Percentiles rank a stretch among this genome's conserved stretches.
Evolutionary conservation across 176 grass and related monocot species (phyloP).

Genomic region (Saccharum officinarum): DNA sequence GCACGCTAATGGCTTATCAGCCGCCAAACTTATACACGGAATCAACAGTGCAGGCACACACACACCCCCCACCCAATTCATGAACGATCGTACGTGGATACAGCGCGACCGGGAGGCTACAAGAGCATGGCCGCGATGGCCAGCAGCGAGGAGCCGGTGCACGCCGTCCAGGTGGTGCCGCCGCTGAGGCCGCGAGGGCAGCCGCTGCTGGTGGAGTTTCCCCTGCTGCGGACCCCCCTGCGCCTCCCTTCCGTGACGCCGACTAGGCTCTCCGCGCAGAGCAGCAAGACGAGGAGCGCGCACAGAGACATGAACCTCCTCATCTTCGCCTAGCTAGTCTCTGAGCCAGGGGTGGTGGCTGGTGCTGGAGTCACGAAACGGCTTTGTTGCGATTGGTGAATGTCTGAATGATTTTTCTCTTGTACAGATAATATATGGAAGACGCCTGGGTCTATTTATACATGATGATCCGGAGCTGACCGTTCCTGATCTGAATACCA

Average conservation of each 20-base stretch:
- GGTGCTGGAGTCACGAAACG: background rate
- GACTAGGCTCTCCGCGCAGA: slow-evolving; percentile 17
- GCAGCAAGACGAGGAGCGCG: slow-evolving; percentile 8
- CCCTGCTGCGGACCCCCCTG: background rate
- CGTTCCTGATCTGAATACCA: no score
- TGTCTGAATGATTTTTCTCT: background rate
- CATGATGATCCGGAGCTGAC: no score
- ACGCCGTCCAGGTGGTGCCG: slow-evolving; percentile 31
- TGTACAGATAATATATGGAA: no score
- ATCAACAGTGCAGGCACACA: no score
- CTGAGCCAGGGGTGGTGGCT: no score
- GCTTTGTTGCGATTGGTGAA: background rate
- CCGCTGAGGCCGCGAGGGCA: slow-evolving; percentile 19
- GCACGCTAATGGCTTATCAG: no score
- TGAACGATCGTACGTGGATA: background rate
- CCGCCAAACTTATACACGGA: no score
- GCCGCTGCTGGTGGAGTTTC: background rate
- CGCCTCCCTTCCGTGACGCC: slow-evolving; percentile 28
- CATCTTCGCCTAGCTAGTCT: background rate
- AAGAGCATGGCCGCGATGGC: slow-evolving; percentile 20
- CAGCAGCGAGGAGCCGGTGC: slow-evolving; percentile 17
- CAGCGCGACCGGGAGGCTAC: background rate
- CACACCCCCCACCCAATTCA: background rate
- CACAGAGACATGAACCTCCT: background rate
- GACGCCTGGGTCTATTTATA: no score